Conservation (phyloP, 208 protist genomes). For the Trypanosoma theileri region DNA sequence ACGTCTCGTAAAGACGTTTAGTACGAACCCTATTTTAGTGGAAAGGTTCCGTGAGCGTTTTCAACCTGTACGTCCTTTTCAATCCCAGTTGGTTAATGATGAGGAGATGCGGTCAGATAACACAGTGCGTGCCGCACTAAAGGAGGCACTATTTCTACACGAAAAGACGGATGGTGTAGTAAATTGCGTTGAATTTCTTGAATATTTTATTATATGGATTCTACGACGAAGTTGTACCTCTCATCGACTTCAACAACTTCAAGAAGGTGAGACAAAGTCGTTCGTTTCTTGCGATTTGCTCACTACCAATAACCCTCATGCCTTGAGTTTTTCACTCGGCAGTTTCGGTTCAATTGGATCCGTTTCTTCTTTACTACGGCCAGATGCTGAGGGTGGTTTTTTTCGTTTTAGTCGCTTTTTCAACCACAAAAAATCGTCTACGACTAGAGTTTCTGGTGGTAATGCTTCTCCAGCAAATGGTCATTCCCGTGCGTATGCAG, state of each 20-base stretch:
- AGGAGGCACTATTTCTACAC: constrained; percentile 46
- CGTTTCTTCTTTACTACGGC: not conserved
- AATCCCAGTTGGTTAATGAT: constrained; percentile 30
- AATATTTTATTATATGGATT: constrained; percentile 44
- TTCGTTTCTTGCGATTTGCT: too few relatives aligned
- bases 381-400: not conserved
- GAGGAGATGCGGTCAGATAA: constrained; percentile 42
- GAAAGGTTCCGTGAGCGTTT: constrained; percentile 41
- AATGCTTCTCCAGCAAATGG: not conserved
- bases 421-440: too few relatives aligned
- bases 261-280: not conserved
- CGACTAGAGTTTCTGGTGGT: too few relatives aligned
- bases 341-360: not conserved
- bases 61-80: constrained; percentile 47
- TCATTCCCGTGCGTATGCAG: not conserved
- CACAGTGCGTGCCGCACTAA: constrained; percentile 41
- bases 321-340: not conserved
- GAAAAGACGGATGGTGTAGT: constrained; percentile 22
- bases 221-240: constrained; percentile 34
- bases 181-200: constrained; percentile 42
- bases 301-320: too few relatives aligned
- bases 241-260: not conserved
- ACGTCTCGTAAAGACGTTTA: constrained; percentile 56
- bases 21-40: constrained; percentile 49
- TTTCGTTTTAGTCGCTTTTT: not conserved